Conservation (phyloP, 2,329 filamentous ascomycete genomes). For the Curvularia hawaiiensis region DNA sequence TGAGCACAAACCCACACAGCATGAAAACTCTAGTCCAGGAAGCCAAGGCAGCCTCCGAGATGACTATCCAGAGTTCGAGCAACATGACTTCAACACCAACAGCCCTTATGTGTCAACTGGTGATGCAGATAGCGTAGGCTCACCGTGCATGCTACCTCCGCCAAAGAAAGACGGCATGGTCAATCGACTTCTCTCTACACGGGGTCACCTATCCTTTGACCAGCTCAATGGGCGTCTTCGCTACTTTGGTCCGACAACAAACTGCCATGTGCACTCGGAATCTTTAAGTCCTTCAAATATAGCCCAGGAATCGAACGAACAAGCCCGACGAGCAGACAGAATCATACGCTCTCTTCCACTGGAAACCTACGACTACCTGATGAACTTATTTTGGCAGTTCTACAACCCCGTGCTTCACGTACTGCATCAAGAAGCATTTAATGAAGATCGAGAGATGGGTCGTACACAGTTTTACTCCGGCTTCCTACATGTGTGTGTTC, state of each 20-base stretch:
- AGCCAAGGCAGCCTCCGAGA: constrained; percentile 39
- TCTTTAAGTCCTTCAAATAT: constrained; percentile 44
- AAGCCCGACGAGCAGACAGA: constrained; percentile 54
- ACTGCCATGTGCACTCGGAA: constrained; percentile 58
- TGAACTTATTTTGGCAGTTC: constrained; percentile 58
- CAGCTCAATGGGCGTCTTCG: constrained; percentile 57
- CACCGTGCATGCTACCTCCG: constrained; percentile 41
- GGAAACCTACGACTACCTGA: constrained; percentile 59
- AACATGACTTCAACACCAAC: constrained; percentile 30
- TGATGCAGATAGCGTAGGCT: constrained; percentile 36
- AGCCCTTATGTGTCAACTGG: constrained; percentile 25
- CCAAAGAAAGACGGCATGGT: constrained; percentile 56
- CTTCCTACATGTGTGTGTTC: constrained; percentile 58
- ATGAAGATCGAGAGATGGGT: constrained; percentile 54
- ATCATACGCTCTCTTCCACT: constrained; percentile 54
- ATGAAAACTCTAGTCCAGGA: constrained; percentile 39
- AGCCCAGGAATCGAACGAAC: constrained; percentile 52
- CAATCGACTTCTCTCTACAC: constrained; percentile 56
- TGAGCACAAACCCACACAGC: constrained; percentile 18
- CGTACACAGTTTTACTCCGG: constrained; percentile 58
- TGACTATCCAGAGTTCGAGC: constrained; percentile 30
- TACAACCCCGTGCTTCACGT: constrained; percentile 59
- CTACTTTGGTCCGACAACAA: constrained; percentile 61
- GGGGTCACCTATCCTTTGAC: constrained; percentile 59
- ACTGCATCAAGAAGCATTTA: constrained; percentile 57